These are phyloP conservation scores for Clarireedia hainanense DNA, from an alignment of 2,329 filamentous ascomycete species.

Conservation along the genomic window DNA sequence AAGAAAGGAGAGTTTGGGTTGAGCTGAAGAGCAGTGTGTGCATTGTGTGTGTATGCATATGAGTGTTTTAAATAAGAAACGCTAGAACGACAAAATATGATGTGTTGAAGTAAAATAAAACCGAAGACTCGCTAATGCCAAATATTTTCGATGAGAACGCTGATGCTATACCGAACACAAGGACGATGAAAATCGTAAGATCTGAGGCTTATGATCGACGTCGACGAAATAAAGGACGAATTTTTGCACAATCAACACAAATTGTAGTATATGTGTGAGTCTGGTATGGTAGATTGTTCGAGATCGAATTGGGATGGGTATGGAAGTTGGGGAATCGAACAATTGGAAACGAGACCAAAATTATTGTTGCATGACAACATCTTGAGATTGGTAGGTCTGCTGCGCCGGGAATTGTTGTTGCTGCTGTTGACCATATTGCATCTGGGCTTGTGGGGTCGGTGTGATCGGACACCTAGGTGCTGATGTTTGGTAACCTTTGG, in stretches of 20 bases:
- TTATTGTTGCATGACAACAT: slow-evolving; percentile 28
- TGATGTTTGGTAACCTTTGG: slow-evolving; percentile 21
- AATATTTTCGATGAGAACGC: slow-evolving; percentile 5
- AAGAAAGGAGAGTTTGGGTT: slow-evolving; percentile 4
- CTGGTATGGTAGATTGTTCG: background rate
- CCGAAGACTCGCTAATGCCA: slow-evolving; percentile 11
- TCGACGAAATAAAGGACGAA: slow-evolving; percentile 1
- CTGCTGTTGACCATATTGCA: slow-evolving; percentile 33
- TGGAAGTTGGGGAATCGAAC: background rate
- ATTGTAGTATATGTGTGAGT: slow-evolving; percentile 10
- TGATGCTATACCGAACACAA: slow-evolving; percentile 7
- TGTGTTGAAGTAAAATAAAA: slow-evolving; percentile 6
- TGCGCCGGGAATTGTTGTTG: slow-evolving; percentile 27
- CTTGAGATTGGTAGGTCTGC: slow-evolving; percentile 38
- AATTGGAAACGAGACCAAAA: background rate
- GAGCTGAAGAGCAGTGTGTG: slow-evolving; percentile 8
- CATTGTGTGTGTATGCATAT: background rate
- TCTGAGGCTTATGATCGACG: background rate
- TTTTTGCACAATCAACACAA: slow-evolving; percentile 10
- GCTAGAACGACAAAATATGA: slow-evolving; percentile 7
- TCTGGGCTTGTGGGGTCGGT: slow-evolving; percentile 46
- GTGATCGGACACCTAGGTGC: slow-evolving; percentile 50
- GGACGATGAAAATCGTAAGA: background rate
- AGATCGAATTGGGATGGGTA: background rate
- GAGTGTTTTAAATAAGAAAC: slow-evolving; percentile 8